Evolutionary conservation across 2,329 filamentous ascomycete species (phyloP).

Genomic region (Phialophora chinensis): DNA sequence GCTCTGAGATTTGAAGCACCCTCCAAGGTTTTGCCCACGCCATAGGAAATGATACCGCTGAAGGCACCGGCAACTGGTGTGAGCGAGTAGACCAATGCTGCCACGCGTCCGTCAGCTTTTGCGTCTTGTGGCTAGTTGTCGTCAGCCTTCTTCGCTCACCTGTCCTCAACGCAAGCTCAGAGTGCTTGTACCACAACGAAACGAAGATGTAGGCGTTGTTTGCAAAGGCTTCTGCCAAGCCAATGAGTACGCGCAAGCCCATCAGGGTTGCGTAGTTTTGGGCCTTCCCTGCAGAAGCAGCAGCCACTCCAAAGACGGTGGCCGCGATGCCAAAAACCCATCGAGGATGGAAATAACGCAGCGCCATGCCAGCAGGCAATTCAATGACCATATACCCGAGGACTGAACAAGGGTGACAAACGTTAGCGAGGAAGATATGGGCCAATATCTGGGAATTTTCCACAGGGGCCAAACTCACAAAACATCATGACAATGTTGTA

Average conservation of each 20-base stretch:
- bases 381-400: conserved; percentile 28
- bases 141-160: conserved; percentile 6
- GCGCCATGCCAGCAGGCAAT: conserved; percentile 13
- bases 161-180: conserved; percentile 14
- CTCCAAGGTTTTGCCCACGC: conserved; percentile 66
- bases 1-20: conserved; percentile 70
- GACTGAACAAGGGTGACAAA: background rate
- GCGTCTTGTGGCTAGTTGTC: no score
- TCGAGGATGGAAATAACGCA: conserved; percentile 11
- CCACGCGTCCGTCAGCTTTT: conserved; percentile 49
- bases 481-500: conserved; percentile 30
- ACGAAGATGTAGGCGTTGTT: conserved; percentile 17
- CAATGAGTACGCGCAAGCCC: conserved; percentile 21
- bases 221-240: conserved; percentile 20
- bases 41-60: conserved; percentile 67
- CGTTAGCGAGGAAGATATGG: background rate
- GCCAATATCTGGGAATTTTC: no score
- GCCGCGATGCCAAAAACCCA: background rate
- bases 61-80: conserved; percentile 71
- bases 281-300: background rate
- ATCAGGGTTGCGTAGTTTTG: conserved; percentile 19
- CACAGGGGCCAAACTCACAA: conserved; percentile 12
- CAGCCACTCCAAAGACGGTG: conserved; percentile 21
- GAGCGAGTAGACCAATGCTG: conserved; percentile 50
- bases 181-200: conserved; percentile 20